Evolutionary conservation across 371 early-diverging fungal genomes (phyloP), one percentile per base, ranked within the genome.

Genomic region (Synchytrium microbalum): DNA sequence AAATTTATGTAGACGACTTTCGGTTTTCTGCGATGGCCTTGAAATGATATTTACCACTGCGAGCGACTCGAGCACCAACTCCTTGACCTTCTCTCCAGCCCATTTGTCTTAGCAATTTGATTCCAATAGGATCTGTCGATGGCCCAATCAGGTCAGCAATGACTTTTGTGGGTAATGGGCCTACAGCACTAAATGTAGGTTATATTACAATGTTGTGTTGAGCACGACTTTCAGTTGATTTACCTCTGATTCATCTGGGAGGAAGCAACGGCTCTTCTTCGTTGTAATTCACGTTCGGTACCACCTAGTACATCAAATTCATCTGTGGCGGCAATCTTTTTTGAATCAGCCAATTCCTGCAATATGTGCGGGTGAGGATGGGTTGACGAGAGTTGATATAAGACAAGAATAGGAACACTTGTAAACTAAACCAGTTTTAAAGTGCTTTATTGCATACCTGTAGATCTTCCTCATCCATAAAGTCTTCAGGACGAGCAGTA

Each of bases 381-480:
- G 56, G 56, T 55, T 5, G 28, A 8, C 13, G 56, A 24, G 28
- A 51, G n/a, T 51, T 51, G 14, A n/a, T 51, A 51, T 51, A n/a
- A 51, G 14, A 14, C 13, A 51, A 51, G 14, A 51, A n/a, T n/a
- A n/a, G n/a, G n/a, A n/a, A n/a, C n/a, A n/a, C n/a, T n/a, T n/a
- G n/a, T n/a, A n/a, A n/a, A n/a, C n/a, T n/a, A n/a, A n/a, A n/a
- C n/a, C 29, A 56, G 29, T 10, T 5, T 26, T 5, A 29, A 8
- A 59, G 19, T 10, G 3, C n/a, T 16, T 26, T 23, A 3, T 66
- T 32, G 24, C 28, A 27, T 75, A 80, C 90, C 67, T 80, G 81
- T 30, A 88, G 61, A 70, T 95, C 95, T 66, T 95, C 93, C 38
- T 90, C 92, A 68, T 95, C 95, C 95, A 95, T 95, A 59, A 82